Conservation (phyloP, 2,329 filamentous ascomycete species). For the Apiospora sp. region DNA sequence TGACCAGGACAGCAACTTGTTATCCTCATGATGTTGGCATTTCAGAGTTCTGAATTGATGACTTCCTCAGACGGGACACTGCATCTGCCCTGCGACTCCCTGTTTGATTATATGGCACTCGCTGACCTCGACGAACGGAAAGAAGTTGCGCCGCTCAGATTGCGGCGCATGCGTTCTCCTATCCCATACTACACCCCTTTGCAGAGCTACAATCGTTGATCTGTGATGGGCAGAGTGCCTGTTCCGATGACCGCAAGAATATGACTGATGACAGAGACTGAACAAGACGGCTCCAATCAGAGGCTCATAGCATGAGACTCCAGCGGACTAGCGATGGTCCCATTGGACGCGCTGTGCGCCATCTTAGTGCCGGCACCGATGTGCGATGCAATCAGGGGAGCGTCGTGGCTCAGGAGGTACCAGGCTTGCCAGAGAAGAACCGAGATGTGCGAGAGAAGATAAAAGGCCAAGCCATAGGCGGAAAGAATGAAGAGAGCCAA, state of each 20-base stretch:
- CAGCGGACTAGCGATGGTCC: neutral
- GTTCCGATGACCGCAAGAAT: neutral
- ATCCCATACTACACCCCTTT: neutral
- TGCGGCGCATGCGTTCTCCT: neutral
- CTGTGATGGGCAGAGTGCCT: neutral
- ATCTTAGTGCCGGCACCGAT: neutral
- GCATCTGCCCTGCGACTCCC: neutral
- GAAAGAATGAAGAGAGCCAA: constrained; percentile 75
- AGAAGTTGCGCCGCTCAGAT: neutral
- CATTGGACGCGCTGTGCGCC: neutral
- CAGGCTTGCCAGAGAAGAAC: too few species aligned
- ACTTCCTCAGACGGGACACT: neutral
- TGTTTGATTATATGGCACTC: neutral
- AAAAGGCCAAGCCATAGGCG: too few species aligned
- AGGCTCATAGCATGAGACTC: neutral
- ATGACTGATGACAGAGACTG: neutral
- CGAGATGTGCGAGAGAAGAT: too few species aligned
- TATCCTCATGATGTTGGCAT: too few species aligned
- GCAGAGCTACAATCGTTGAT: too few species aligned
- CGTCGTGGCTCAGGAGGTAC: neutral
- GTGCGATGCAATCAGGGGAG: neutral
- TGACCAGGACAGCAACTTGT: too few species aligned
- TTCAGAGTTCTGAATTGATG: neutral
- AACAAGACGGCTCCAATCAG: neutral
- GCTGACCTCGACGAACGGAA: neutral